These are phyloP conservation scores for Trichoderma koningii DNA, from an alignment of 2,329 filamentous ascomycete genomes.

Conservation along the genomic window DNA sequence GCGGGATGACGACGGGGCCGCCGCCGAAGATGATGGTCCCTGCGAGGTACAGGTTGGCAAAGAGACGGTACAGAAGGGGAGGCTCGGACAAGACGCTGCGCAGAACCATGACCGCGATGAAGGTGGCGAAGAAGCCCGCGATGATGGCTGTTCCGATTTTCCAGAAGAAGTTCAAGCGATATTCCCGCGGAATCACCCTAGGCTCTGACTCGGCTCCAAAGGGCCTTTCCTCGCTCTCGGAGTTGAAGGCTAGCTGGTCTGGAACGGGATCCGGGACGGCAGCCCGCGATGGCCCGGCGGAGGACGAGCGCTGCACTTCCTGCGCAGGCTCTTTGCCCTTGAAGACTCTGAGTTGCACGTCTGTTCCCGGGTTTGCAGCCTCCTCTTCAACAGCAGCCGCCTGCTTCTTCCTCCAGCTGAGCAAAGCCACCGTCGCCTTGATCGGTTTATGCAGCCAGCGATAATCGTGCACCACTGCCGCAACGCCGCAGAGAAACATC, in stretches of 20 bases:
- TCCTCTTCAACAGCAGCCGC: not conserved
- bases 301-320: not conserved
- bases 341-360: not conserved
- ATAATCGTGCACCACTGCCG: constrained; percentile 58
- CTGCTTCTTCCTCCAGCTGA: not conserved
- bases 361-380: not conserved
- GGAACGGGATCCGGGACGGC: not conserved
- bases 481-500: constrained; percentile 57
- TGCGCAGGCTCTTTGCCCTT: not conserved
- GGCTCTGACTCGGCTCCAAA: constrained; percentile 29
- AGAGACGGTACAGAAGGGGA: constrained; percentile 60
- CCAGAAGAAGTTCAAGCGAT: constrained; percentile 48
- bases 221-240: not conserved
- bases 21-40: constrained; percentile 69
- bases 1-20: constrained; percentile 65
- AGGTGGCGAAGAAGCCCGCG: constrained; percentile 55
- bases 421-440: constrained; percentile 29
- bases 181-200: constrained; percentile 36
- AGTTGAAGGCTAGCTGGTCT: not conserved
- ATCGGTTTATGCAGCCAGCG: constrained; percentile 47
- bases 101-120: constrained; percentile 58
- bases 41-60: constrained; percentile 72
- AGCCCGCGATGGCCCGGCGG: not conserved
- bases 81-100: constrained; percentile 45
- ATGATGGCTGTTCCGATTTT: constrained; percentile 48